Evolutionary conservation across 257 asterid species (phyloP), one percentile per base, ranked within the genome.

Genomic region (Verbascum thapsus): DNA sequence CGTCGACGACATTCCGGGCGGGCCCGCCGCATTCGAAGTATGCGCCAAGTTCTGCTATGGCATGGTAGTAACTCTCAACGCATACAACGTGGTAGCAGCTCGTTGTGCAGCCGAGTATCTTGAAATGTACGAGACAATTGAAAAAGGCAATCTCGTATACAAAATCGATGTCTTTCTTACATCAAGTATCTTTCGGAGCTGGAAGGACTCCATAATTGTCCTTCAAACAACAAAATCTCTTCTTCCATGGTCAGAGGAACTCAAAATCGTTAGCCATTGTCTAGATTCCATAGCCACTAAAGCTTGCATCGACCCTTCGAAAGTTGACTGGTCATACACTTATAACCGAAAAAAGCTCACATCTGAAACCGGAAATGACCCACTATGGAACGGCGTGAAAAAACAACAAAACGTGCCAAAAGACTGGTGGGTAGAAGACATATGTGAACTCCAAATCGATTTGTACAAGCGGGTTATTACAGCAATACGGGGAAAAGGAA

Each of bases 401-500:
- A 87, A 81, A 58, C 96, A 73, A 39, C 86, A 38, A 53, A 44
- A 64, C 22, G 94, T 90, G 57, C 98, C 96, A 0, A 67, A 69
- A 35, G 96, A 90, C 67, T 90, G 98, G 98, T 90, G 98, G 96
- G 94, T 88, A 1, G 98, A 88, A 72, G 98, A 90, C 68, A 78
- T 90, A 9, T 90, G 89, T 45, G 96, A 90, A 16, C 98, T 90
- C 54, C 88, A 75, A 37, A 78, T 85, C 0, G 95, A 85, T 71
- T 59, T 83, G 53, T 88, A 71, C 60, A 85, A 88, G 70, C 81
- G 81, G 59, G 94, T 83, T 13, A 67, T 90, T 38, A 67, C 80
- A 1, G 74, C 91, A 6, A 79, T 90, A 48, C 74, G 68, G 68
- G 75, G 88, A 5, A 90, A 80, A 63, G 95, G 85, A n/a, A 72